Conservation (phyloP, 352 stramenopile genomes). For the Globisporangium nodosum region DNA sequence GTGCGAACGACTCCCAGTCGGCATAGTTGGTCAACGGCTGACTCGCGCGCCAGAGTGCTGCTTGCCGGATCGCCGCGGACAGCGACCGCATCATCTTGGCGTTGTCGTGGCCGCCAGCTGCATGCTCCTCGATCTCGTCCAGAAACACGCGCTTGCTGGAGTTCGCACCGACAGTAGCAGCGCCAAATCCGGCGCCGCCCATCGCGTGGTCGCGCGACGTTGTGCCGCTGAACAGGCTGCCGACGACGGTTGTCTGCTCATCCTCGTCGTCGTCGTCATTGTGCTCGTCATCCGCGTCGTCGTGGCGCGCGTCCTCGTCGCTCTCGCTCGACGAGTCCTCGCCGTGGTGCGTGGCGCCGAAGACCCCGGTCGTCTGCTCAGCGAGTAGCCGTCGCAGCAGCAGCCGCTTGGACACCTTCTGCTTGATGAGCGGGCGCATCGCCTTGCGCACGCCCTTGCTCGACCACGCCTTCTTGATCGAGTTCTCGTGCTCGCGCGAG, state of each 20-base stretch:
- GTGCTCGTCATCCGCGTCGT: constrained; percentile 32
- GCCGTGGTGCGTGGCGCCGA: constrained; percentile 25
- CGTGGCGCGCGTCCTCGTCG: constrained; percentile 58
- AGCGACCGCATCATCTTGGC: constrained; percentile 71
- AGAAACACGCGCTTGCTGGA: constrained; percentile 30
- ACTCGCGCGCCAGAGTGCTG: constrained; percentile 72
- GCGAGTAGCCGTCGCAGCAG: constrained; percentile 69
- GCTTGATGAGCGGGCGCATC: constrained; percentile 82
- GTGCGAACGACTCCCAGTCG: constrained; percentile 58
- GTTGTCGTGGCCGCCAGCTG: constrained; percentile 45
- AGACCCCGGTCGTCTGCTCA: constrained; percentile 48
- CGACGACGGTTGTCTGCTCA: constrained; percentile 74
- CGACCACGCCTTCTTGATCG: constrained; percentile 85
- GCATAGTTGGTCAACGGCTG: constrained; percentile 63
- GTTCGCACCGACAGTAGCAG: constrained; percentile 15
- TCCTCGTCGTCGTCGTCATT: constrained; percentile 46
- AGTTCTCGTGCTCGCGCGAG: constrained; percentile 82
- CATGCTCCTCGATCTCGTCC: constrained; percentile 69
- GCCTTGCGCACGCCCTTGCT: constrained; percentile 83
- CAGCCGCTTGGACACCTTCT: constrained; percentile 80
- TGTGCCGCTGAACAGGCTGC: constrained; percentile 68
- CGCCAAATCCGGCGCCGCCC: constrained; percentile 7
- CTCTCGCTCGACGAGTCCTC: constrained; percentile 68
- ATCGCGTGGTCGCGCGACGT: constrained; percentile 42
- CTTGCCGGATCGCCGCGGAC: constrained; percentile 70